Percentiles rank a stretch among this genome's conserved stretches.
phyloP scores from a whole-genome alignment of 202 grass and related monocot genomes.

The Panicum virgatum region DNA sequence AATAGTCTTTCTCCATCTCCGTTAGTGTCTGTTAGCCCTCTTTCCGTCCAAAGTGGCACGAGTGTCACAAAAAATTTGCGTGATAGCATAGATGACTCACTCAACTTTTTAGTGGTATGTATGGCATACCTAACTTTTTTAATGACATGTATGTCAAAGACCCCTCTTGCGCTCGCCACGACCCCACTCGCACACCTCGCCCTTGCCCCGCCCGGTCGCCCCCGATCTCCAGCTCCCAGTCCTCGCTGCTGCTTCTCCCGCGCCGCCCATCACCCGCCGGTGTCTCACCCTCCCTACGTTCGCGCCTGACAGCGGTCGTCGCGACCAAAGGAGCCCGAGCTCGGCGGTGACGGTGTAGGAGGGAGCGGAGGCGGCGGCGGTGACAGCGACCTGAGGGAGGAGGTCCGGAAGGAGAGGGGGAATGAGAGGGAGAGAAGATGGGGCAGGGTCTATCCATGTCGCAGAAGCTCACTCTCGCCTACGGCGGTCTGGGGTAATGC shows the following conservation, averaged over 20 bases:
- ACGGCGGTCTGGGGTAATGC: constrained; percentile 78
- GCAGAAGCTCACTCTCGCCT: constrained; percentile 87
- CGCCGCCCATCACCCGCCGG: constrained; percentile 15
- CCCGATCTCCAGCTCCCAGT: constrained; percentile 39
- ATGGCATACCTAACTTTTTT: no score
- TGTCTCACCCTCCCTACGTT: constrained; percentile 20
- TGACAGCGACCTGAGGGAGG: constrained; percentile 25
- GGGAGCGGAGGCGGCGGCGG: constrained; percentile 15
- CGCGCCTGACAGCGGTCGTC: constrained; percentile 41
- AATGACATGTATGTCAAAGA: no score
- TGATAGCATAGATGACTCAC: no score
- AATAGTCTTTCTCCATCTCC: no score
- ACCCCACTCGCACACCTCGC: constrained; percentile 35
- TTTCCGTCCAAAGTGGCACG: no score
- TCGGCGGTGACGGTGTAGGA: constrained; percentile 31
- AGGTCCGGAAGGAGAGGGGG: constrained; percentile 39
- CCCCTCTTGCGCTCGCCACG: constrained; percentile 30
- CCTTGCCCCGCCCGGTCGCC: constrained; percentile 9
- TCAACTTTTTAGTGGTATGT: no score
- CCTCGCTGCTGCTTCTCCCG: constrained; percentile 49
- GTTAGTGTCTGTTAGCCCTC: no score
- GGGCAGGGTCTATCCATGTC: constrained; percentile 71
- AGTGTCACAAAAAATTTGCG: no score
- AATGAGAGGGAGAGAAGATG: constrained; percentile 46
- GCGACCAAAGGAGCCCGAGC: constrained; percentile 34